These are phyloP conservation scores for Trichosporon sp. DNA, from an alignment of 1,284 basidiomycete genomes.

Conservation along the genomic window DNA sequence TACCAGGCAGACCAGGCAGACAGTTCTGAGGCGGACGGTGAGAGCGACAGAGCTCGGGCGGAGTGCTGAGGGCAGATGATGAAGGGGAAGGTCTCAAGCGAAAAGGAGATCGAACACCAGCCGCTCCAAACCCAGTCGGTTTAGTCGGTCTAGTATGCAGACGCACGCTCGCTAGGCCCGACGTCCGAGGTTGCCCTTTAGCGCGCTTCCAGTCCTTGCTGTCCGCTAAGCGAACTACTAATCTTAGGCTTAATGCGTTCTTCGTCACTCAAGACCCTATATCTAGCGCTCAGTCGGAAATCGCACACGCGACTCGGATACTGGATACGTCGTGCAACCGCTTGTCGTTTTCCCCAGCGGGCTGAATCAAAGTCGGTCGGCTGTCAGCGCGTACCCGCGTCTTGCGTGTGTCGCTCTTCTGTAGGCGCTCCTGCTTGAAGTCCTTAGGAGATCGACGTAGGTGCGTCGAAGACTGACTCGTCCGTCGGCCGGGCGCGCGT, in stretches of 20 bases:
- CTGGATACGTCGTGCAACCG: background rate
- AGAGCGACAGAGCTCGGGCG: background rate
- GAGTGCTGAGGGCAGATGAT: too few species aligned
- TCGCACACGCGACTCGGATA: slow-evolving; percentile 2
- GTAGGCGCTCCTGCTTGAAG: too few species aligned
- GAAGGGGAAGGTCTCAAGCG: background rate
- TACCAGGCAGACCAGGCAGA: background rate
- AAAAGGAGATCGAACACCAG: background rate
- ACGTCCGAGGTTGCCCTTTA: background rate
- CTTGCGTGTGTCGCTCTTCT: background rate
- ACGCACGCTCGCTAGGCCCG: background rate
- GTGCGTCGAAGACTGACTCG: background rate
- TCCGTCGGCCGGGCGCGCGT: background rate
- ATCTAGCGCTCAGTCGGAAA: background rate
- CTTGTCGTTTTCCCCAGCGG: background rate
- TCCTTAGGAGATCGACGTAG: background rate
- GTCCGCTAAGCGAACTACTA: background rate
- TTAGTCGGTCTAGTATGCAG: background rate
- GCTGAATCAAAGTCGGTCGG: background rate
- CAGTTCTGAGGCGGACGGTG: background rate
- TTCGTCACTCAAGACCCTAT: background rate
- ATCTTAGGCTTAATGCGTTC: background rate
- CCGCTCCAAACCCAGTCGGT: background rate
- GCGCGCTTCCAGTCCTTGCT: background rate
- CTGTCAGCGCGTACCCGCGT: background rate